Evolutionary conservation across 192 early-diverging fungal genomes (phyloP).

Genomic region (Glomus cerebriforme): DNA sequence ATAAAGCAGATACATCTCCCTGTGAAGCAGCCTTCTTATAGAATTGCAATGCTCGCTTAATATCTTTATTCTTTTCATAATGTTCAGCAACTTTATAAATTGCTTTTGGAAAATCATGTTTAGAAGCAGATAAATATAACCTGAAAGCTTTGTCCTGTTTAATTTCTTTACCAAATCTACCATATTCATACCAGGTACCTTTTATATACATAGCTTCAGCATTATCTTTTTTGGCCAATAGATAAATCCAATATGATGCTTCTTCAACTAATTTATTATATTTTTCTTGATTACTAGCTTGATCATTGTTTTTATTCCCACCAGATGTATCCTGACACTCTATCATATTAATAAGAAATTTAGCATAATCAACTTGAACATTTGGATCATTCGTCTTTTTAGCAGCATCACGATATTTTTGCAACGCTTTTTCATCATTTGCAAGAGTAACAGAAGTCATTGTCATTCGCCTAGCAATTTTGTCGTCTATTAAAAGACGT

Average conservation of each 20-base stretch:
- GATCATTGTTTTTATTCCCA: neutral
- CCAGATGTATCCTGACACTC: conserved; percentile 37
- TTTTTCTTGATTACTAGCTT: neutral
- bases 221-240: conserved; percentile 65
- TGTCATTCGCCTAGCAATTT: conserved; percentile 19
- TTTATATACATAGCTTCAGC: conserved; percentile 77
- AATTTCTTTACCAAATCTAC: conserved; percentile 56
- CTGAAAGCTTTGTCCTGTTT: conserved; percentile 69
- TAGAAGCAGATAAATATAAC: conserved; percentile 64
- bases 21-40: conserved; percentile 71
- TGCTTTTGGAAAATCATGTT: conserved; percentile 64
- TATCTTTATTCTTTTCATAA: conserved; percentile 64
- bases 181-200: conserved; percentile 70
- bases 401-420: conserved; percentile 74
- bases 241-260: conserved; percentile 74
- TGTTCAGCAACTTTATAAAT: conserved; percentile 65
- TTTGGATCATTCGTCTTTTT: conserved; percentile 74
- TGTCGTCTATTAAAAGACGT: conserved; percentile 26
- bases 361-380: conserved; percentile 75
- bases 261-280: conserved; percentile 54
- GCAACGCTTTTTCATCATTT: conserved; percentile 13
- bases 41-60: conserved; percentile 63
- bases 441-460: conserved; percentile 20
- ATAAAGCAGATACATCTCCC: conserved; percentile 67
- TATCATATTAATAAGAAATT: conserved; percentile 73